Evolutionary conservation across 2,329 filamentous ascomycete species (phyloP).

Genomic region (Cadophora malorum): DNA sequence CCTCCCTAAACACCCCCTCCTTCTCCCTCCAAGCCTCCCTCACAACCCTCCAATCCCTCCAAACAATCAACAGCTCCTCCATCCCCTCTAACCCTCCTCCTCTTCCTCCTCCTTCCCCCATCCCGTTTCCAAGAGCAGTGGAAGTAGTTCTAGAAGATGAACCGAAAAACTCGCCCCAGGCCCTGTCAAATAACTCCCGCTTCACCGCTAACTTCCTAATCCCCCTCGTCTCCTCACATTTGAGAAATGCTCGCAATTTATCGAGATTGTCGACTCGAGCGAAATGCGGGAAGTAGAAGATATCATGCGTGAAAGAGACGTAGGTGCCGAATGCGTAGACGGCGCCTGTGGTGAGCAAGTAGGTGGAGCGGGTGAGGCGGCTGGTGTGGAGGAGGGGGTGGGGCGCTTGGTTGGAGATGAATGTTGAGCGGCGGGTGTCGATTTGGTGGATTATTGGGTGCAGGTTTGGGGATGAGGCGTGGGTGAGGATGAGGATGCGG

Average conservation of each 20-base stretch:
- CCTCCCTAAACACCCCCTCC: background rate
- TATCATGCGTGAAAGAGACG: background rate
- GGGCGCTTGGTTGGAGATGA: slow-evolving; percentile 14
- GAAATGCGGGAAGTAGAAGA: slow-evolving; percentile 6
- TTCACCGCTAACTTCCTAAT: slow-evolving; percentile 10
- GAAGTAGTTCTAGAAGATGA: too few relatives aligned
- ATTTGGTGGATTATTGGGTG: background rate
- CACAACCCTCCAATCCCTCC: slow-evolving; percentile 7
- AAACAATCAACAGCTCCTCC: slow-evolving; percentile 1
- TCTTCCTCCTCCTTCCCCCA: background rate
- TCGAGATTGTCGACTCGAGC: background rate
- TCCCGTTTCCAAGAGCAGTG: background rate
- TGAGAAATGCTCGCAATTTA: background rate
- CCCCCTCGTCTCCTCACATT: background rate
- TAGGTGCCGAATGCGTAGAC: background rate
- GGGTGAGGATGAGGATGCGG: slow-evolving; percentile 4
- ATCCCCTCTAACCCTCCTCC: background rate
- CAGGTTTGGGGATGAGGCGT: background rate
- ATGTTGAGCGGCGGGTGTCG: background rate
- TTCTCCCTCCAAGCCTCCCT: background rate
- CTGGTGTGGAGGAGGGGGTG: background rate
- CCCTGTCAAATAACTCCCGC: slow-evolving; percentile 10
- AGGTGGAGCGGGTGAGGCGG: background rate
- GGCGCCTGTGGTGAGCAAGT: background rate
- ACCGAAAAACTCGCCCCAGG: background rate